These are phyloP conservation scores for Geosmithia putterillii DNA, from an alignment of 2,329 filamentous ascomycete genomes.

Conservation along the genomic window DNA sequence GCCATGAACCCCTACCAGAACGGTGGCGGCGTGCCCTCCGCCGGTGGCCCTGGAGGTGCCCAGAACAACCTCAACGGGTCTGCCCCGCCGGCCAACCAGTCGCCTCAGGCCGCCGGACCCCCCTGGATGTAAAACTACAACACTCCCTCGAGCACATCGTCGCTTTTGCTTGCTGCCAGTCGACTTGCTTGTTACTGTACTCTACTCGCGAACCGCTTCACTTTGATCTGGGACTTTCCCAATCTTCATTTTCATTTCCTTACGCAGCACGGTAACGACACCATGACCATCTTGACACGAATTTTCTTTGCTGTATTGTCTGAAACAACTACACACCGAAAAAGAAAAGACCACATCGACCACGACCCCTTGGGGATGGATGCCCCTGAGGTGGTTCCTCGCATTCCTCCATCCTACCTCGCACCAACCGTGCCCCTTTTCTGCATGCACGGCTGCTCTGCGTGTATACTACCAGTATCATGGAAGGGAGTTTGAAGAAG, in stretches of 20 bases:
- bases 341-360: slow-evolving; percentile 1
- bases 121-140: slow-evolving; percentile 23
- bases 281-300: slow-evolving; percentile 28
- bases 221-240: slow-evolving; percentile 9
- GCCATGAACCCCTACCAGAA: slow-evolving; percentile 8
- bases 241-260: slow-evolving; percentile 8
- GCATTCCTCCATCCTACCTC: slow-evolving; percentile 1
- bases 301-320: slow-evolving; percentile 21
- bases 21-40: not conserved
- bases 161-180: not conserved
- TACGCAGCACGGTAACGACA: slow-evolving; percentile 22
- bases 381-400: not conserved
- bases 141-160: too few relatives aligned
- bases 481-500: slow-evolving; percentile 12
- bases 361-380: not conserved
- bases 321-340: slow-evolving; percentile 9
- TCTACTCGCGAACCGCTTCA: slow-evolving; percentile 6
- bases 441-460: slow-evolving; percentile 8
- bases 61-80: slow-evolving; percentile 8
- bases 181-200: slow-evolving; percentile 17
- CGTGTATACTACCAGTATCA: slow-evolving; percentile 23
- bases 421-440: not conserved
- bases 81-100: slow-evolving; percentile 7
- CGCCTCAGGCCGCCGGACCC: slow-evolving; percentile 10
- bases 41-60: not conserved